phyloP scores from a whole-genome alignment of 345 rosid species.

The Excoecaria agallocha region DNA sequence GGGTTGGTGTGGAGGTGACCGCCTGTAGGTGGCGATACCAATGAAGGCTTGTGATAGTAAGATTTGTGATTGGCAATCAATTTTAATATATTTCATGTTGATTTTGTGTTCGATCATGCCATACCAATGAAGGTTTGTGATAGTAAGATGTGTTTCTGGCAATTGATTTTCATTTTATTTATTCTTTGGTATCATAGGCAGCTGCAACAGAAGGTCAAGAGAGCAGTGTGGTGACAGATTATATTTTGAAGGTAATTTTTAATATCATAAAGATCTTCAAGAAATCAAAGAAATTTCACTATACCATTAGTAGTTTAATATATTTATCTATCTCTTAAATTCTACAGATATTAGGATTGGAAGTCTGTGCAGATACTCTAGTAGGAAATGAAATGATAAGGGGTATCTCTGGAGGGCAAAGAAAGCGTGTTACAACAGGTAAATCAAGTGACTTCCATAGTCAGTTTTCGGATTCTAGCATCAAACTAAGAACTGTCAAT shows the following conservation, averaged over 20 bases:
- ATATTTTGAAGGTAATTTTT: slow-evolving; percentile 60
- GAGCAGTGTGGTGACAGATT: slow-evolving; percentile 73
- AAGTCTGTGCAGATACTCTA: slow-evolving; percentile 64
- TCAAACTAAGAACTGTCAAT: not conserved
- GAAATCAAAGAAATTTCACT: not conserved
- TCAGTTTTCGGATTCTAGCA: not conserved
- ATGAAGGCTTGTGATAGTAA: no score
- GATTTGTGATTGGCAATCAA: not conserved
- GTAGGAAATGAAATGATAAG: slow-evolving; percentile 71
- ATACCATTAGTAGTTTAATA: not conserved
- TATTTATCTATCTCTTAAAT: not conserved
- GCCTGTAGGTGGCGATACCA: no score
- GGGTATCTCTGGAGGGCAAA: slow-evolving; percentile 86
- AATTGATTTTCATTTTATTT: not conserved
- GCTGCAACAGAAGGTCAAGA: slow-evolving; percentile 46
- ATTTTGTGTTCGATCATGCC: not conserved
- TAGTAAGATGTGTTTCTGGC: not conserved
- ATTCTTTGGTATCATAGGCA: slow-evolving; percentile 35
- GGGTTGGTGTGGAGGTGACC: no score
- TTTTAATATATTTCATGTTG: not conserved
- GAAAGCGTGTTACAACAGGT: slow-evolving; percentile 84
- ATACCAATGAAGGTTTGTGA: not conserved
- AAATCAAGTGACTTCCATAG: not conserved
- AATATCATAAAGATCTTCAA: not conserved
- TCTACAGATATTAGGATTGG: slow-evolving; percentile 66